Conservation (phyloP, 768 basidiomycete genomes). For the Mycena metata region DNA sequence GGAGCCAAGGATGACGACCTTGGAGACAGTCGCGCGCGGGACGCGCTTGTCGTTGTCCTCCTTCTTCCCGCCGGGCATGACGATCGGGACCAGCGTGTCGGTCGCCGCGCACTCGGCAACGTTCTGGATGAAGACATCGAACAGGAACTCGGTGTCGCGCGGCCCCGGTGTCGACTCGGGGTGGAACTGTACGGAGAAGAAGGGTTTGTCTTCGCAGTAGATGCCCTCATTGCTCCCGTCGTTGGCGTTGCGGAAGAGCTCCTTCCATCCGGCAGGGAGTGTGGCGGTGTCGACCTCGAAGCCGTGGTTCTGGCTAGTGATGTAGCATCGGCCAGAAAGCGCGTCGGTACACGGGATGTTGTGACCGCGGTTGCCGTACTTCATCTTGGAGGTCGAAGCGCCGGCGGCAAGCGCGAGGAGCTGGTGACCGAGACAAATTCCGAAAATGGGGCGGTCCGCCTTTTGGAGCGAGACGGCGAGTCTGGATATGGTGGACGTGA, state of each 20-base stretch:
- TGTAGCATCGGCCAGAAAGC: slow-evolving; percentile 96
- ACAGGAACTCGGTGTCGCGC: slow-evolving; percentile 98
- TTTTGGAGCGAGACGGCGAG: slow-evolving; percentile 77
- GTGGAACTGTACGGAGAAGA: slow-evolving; percentile 99
- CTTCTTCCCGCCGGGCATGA: slow-evolving; percentile 84
- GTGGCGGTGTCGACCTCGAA: slow-evolving; percentile 90
- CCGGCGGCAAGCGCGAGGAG: slow-evolving; percentile 95
- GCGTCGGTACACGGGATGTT: slow-evolving; percentile 98
- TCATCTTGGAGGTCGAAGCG: slow-evolving; percentile 97
- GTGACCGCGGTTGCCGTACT: slow-evolving; percentile 99
- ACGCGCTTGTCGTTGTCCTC: slow-evolving; percentile 83
- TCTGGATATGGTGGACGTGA: slow-evolving; percentile 76
- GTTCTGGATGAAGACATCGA: slow-evolving; percentile 96
- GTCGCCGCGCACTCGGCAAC: slow-evolving; percentile 80
- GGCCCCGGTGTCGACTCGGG: slow-evolving; percentile 98
- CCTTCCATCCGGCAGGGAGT: slow-evolving; percentile 89
- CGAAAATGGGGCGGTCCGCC: slow-evolving; percentile 91
- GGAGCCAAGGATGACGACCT: slow-evolving; percentile 97
- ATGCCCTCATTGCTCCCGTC: slow-evolving; percentile 98
- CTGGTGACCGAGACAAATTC: slow-evolving; percentile 99
- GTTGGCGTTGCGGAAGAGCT: slow-evolving; percentile 96
- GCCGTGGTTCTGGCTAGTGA: slow-evolving; percentile 99
- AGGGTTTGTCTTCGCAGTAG: slow-evolving; percentile 91
- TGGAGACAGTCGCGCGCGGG: slow-evolving; percentile 84
- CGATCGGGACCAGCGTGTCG: slow-evolving; percentile 66